Base-by-base conservation (phyloP, 345 rosid species). In the Lepidium sativum region DNA sequence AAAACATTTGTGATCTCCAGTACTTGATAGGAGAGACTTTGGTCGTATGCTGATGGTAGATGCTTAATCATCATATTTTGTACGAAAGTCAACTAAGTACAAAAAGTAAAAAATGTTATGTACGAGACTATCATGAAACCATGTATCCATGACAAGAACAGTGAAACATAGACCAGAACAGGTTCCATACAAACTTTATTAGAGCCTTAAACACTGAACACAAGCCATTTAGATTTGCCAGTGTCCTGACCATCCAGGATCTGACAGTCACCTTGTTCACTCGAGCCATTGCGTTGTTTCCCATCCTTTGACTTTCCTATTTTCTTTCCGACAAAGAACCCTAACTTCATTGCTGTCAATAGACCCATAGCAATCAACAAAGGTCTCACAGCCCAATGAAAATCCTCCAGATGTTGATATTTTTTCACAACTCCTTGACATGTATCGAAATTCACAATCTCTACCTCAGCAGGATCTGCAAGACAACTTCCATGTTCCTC, bases 351-450 rank as follows among this genome's bases (percentile, higher is more conserved):
- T 1, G 86, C 83, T 21, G 95, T 79, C 47, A 94, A 78, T 2
- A 94, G 60, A 52, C 95, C 86, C 53, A 84, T 53, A 1, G 89
- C 89, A 60, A 88, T 76, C 53, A 90, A 69, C 49, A 87, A 74
- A 8, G 97, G 99, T 72, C 97, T 90, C 42, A 90, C 90, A 15
- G 84, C 83, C 99, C 97, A 94, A 71, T 90, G 99, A 52, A 84
- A 78, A 74, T 94, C 96, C 81, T 94, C 97, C 2, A 94, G 86
- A 78, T 94, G 99, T 66, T 88, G 82, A 71, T 84, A 94, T 49
- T 88, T 90, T 50, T 81, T 69, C 50, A 81, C 75, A 13, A 88
- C 65, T 29, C 97, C 97, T 1, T 72, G 75, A 72, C 85, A 89
- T 10, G 81, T 72, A 41, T 58, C 44, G 47, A 94, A 94, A 37